A percentile compares a stretch with the other conserved stretches of the same genome.
Evolutionary conservation across 345 rosid species (phyloP).

Genomic region (Eucalyptus marginata): DNA sequence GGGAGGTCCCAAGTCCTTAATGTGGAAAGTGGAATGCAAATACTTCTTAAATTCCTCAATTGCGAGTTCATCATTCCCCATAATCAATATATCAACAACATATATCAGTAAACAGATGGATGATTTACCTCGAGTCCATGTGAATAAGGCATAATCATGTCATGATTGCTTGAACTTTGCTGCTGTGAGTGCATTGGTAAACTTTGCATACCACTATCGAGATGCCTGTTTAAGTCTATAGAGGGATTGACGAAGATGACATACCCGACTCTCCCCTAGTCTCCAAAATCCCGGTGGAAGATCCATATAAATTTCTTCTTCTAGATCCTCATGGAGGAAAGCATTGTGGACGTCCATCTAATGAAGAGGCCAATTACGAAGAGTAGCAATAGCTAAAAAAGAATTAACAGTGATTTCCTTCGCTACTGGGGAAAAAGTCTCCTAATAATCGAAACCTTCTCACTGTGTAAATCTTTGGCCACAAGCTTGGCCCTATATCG

Average conservation of each 20-base stretch:
- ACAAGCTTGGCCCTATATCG: neutral
- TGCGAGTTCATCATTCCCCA: no score
- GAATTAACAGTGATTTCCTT: neutral
- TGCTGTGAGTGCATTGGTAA: neutral
- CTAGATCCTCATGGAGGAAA: neutral
- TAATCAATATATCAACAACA: no score
- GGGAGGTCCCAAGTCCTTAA: no score
- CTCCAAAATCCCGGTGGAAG: neutral
- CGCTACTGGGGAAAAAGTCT: neutral
- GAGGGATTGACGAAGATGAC: neutral
- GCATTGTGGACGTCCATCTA: neutral
- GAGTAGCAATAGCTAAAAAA: neutral
- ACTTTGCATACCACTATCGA: neutral
- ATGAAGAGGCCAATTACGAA: neutral
- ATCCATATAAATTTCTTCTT: neutral
- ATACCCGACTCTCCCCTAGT: neutral
- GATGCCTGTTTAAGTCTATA: neutral
- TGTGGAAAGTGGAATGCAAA: no score
- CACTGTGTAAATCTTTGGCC: neutral
- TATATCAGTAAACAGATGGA: no score
- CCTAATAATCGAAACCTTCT: neutral
- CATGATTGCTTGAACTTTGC: no score
- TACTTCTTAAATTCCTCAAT: no score
- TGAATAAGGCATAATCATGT: no score
- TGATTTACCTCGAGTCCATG: no score